Base-by-base conservation (phyloP, 2,329 filamentous ascomycete genomes). In the Dactylonectria macrodidyma region DNA sequence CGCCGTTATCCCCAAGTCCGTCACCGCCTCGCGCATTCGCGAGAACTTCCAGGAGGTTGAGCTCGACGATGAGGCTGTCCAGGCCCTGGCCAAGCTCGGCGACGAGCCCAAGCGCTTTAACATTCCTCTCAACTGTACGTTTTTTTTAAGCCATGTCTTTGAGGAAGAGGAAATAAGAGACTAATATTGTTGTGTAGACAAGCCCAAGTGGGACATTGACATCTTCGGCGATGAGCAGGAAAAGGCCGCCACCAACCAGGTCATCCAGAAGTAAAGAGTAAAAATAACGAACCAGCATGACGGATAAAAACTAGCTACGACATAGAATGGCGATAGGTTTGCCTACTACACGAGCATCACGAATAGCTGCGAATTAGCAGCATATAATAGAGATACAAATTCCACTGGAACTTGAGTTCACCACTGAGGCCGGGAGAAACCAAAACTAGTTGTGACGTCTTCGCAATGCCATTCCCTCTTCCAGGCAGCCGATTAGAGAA, bases 1-100 rank as follows among this genome's bases (percentile, higher is more conserved):
- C 81, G 89, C 85, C 73, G 92, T 94, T 73, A 93, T 94, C 74
- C 92, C 92, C 76, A 94, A 94, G 86, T 91, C 88, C 22, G 91
- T 93, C 70, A 93, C 88, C 64, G 85, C 89, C 57, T 84, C 85
- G 38, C 88, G 92, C 65, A 94, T 95, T 73, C 83, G 88, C 75
- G 86, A 85, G 76, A 94, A 95, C 85, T 93, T 91, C 77, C 83
- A 90, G 82, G 87, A 92, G 79, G 85, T 90, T 57, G 87, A 93
- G 76, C 82, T 93, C 66, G 81, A 83, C 51, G 84, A 87, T 46
- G 84, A 86, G 62, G 88, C 91, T 72, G 87, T 91, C 74, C 83
- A 85, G 68, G 89, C 86, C 14, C 86, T 93, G 52, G 86, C 90
- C 78, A 82, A 86, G 77, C 87, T 93, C 8, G 90, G 90, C 58